A percentile compares a stretch with the other conserved stretches of the same genome.
These are phyloP conservation scores for Ilyonectria robusta DNA, from an alignment of 2,329 filamentous ascomycete genomes.

Conservation along the genomic window DNA sequence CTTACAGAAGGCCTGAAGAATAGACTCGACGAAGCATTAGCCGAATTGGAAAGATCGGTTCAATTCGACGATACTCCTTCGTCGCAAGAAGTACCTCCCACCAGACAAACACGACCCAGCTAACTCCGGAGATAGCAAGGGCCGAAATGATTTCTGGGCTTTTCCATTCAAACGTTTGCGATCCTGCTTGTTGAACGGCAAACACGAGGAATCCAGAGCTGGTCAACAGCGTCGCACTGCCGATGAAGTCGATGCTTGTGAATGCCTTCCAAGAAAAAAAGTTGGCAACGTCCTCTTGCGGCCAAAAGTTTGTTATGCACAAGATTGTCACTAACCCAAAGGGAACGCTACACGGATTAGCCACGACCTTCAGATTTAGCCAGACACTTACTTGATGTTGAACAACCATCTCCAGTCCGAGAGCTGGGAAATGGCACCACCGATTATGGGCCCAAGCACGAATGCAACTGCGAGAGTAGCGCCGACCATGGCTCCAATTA, in stretches of 20 bases:
- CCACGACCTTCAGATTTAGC: not conserved
- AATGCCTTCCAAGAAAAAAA: conserved; percentile 60
- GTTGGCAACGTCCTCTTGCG: conserved; percentile 53
- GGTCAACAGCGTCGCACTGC: conserved; percentile 64
- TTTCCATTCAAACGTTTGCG: conserved; percentile 66
- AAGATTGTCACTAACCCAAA: conserved; percentile 63
- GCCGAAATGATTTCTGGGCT: conserved; percentile 65
- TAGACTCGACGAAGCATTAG: conserved; percentile 66
- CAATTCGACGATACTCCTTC: conserved; percentile 56
- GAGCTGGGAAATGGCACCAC: conserved; percentile 68
- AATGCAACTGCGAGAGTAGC: conserved; percentile 70
- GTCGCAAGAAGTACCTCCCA: conserved; percentile 66
- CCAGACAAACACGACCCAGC: conserved; percentile 63
- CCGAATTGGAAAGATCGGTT: conserved; percentile 69
- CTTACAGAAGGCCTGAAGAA: conserved; percentile 64
- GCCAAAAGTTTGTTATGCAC: conserved; percentile 64
- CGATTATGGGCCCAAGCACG: conserved; percentile 71
- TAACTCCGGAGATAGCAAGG: conserved; percentile 62
- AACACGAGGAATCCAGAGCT: conserved; percentile 70
- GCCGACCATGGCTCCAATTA: conserved; percentile 69
- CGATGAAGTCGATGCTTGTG: conserved; percentile 66
- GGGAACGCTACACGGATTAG: conserved; percentile 59
- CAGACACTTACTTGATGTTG: conserved; percentile 68
- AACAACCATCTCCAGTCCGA: conserved; percentile 73
- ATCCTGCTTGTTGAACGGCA: conserved; percentile 70